Evolutionary conservation across 352 stramenopile species (phyloP).

Genomic region (Globisporangium nodosum): DNA sequence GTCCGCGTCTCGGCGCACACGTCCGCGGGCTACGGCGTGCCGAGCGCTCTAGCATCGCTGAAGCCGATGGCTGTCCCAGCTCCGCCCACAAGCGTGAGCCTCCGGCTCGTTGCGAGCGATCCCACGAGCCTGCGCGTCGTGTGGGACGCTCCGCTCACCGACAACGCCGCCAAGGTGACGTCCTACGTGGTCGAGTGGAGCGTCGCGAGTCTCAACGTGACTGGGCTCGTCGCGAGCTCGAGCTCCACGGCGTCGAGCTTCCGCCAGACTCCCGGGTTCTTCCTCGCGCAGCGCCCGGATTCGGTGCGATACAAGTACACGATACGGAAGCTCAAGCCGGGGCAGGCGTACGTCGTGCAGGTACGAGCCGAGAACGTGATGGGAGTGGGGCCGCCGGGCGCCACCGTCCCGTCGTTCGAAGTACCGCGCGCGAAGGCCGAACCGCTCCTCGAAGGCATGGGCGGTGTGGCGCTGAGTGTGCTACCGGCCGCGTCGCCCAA

Average conservation of each 20-base stretch:
- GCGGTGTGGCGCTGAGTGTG: constrained; percentile 52
- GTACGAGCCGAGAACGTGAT: constrained; percentile 77
- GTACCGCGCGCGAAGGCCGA: constrained; percentile 50
- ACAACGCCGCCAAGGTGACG: constrained; percentile 80
- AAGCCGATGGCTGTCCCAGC: constrained; percentile 89
- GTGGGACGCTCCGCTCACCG: constrained; percentile 79
- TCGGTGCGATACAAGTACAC: constrained; percentile 73
- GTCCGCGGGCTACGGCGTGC: constrained; percentile 55
- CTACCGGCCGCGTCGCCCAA: constrained; percentile 23
- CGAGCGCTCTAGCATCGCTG: constrained; percentile 41
- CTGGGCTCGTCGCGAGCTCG: neutral
- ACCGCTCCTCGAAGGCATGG: constrained; percentile 35
- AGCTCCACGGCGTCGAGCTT: constrained; percentile 15
- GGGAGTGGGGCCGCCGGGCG: constrained; percentile 31
- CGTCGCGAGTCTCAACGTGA: constrained; percentile 31
- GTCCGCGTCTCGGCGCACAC: constrained; percentile 65
- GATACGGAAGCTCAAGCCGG: constrained; percentile 35
- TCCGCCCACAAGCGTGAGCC: constrained; percentile 55
- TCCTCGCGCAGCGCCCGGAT: constrained; percentile 33
- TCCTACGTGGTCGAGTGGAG: constrained; percentile 89
- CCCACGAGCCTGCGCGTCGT: constrained; percentile 73
- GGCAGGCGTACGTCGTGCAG: constrained; percentile 39
- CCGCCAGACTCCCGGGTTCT: constrained; percentile 36
- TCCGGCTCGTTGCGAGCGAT: constrained; percentile 71
- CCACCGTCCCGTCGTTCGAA: constrained; percentile 44